Evolutionary conservation across 306 rosid genomes (phyloP), one percentile per base, ranked within the genome.

Genomic region (Luffa acutangula): DNA sequence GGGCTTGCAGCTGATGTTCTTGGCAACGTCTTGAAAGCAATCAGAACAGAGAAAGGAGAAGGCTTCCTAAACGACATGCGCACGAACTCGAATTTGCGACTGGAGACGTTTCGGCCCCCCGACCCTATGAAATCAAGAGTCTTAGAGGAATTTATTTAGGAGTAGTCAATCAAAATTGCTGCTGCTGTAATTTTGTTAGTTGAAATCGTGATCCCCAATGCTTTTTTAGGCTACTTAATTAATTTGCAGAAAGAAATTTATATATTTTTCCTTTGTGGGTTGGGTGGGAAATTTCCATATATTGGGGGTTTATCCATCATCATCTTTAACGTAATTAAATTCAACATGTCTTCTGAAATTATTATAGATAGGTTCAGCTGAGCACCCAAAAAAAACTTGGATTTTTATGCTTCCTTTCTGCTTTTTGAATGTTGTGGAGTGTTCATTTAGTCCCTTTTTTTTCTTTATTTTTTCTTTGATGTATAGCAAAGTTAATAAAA

Each of bases 1-100:
- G 97, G 97, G 81, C 90, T 95, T 74, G 97, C 97, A 36, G 97
- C 84, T 14, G 90, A 95, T 76, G 92, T 95, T 82, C 85, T 92
- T 71, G 98, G 97, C 54, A 85, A 82, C 82, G 67, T 79, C 14
- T 85, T 95, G 89, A 93, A 92, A 82, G 80, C 41, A 7, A 91
- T 95, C 88, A 80, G 80, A 80, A 25, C 46, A 6, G 93, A 87
- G 72, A 87, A 87, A 78, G 98, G 98, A 3, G 98, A 92, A 1
- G 66, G 11, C 3, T 72, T 80, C 82, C 80, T 95, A 2, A 85
- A 80, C 0, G 93, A 91, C 62, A 81, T 90, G 36, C 72, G 75
- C 0, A 63, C 66, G 6, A 60, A 81, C 80, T 92, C 93, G 31
- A 90, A 85, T 58, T 86, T 95, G 88, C 84, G 5, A 75, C 84